Conservation (phyloP, 352 stramenopile species). For the Phytopythium delawarense region DNA sequence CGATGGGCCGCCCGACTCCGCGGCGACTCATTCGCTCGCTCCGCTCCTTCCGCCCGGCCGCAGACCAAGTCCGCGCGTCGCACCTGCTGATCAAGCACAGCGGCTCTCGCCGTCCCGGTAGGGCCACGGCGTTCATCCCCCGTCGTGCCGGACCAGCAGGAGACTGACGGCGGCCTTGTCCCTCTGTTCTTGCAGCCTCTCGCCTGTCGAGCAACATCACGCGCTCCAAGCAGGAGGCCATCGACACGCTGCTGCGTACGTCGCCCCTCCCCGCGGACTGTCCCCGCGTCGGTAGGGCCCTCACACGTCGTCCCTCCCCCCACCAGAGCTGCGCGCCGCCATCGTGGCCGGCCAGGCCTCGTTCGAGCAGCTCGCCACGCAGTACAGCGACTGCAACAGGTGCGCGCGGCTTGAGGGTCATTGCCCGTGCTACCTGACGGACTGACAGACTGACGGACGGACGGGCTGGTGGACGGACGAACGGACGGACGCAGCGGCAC, state of each 20-base stretch:
- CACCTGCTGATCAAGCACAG: constrained; percentile 96
- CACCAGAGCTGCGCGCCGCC: constrained; percentile 60
- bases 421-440: not conserved
- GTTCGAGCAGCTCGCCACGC: constrained; percentile 73
- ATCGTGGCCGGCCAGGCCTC: constrained; percentile 77
- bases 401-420: not conserved
- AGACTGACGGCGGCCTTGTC: constrained; percentile 21
- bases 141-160: no score
- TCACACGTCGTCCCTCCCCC: no score
- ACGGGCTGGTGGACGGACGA: not conserved
- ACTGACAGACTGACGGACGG: not conserved
- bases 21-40: not conserved
- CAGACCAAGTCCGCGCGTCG: constrained; percentile 76
- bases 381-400: constrained; percentile 85
- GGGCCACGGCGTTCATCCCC: not conserved
- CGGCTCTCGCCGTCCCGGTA: constrained; percentile 78
- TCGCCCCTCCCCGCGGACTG: not conserved
- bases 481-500: constrained; percentile 34
- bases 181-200: constrained; percentile 52
- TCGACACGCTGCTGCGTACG: constrained; percentile 73
- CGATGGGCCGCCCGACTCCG: no score
- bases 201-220: constrained; percentile 90
- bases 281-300: no score
- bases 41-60: no score
- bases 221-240: constrained; percentile 89